A percentile compares a stretch with the other conserved stretches of the same genome.
Conservation (phyloP, 495 filamentous ascomycete species). For the Sphaerosporella brunnea region DNA sequence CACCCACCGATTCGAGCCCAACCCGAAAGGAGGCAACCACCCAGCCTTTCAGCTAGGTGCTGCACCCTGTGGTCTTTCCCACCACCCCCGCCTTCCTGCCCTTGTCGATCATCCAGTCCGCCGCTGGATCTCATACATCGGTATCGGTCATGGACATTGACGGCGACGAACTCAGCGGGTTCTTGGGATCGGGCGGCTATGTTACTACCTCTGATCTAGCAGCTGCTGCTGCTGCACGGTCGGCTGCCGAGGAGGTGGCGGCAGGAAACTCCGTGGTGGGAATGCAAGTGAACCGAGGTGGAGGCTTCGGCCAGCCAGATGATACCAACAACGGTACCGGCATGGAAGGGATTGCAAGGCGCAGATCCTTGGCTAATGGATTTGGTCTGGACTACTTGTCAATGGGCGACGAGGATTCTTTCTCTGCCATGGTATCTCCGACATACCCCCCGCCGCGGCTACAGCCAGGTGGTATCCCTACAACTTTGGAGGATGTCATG, state of each 20-base stretch:
- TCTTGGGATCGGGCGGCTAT: slow-evolving; percentile 4
- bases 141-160: slow-evolving; percentile 6
- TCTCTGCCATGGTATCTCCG: slow-evolving; percentile 13
- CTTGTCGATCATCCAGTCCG: slow-evolving; percentile 1
- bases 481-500: slow-evolving; percentile 4
- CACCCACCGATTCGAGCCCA: slow-evolving; percentile 1
- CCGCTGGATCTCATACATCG: slow-evolving; percentile 5
- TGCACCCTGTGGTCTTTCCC: slow-evolving; percentile 4
- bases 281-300: slow-evolving; percentile 15
- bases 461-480: neutral
- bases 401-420: slow-evolving; percentile 16
- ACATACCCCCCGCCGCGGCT: neutral
- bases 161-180: slow-evolving; percentile 6
- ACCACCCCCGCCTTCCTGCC: slow-evolving; percentile 3
- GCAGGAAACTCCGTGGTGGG: slow-evolving; percentile 6
- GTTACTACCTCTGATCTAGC: too few species aligned
- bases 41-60: slow-evolving; percentile 2
- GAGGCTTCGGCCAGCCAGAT: slow-evolving; percentile 2
- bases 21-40: slow-evolving; percentile 1
- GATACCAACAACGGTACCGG: slow-evolving; percentile 9
- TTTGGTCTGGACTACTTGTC: slow-evolving; percentile 21
- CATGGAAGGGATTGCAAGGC: slow-evolving; percentile 24
- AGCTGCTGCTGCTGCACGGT: slow-evolving; percentile 1
- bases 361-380: slow-evolving; percentile 25
- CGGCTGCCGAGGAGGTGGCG: slow-evolving; percentile 2